Evolutionary conservation across 768 basidiomycete species (phyloP).

Genomic region (Suillus lakei): DNA sequence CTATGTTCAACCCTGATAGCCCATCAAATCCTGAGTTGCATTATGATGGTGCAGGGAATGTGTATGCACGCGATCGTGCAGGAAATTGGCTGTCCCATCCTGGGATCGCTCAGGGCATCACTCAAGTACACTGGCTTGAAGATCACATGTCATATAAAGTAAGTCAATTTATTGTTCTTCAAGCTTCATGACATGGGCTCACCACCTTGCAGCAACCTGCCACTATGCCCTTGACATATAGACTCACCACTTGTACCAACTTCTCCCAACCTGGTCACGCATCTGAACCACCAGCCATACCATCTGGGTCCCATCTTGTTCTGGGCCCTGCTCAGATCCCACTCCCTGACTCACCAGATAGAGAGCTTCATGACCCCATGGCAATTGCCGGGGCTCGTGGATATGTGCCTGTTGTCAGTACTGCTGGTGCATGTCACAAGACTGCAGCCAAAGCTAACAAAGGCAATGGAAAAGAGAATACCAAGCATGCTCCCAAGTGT

Average conservation of each 20-base stretch:
- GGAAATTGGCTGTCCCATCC: background rate
- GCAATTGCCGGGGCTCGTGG: background rate
- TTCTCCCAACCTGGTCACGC: background rate
- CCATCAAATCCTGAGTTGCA: background rate
- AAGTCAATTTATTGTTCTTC: background rate
- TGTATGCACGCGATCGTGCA: background rate
- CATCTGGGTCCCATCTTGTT: background rate
- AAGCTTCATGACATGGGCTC: background rate
- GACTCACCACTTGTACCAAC: background rate
- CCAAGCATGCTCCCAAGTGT: background rate
- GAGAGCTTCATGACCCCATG: background rate
- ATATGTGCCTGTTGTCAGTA: background rate
- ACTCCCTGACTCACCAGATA: background rate
- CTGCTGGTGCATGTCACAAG: slow-evolving; percentile 3
- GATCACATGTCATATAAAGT: background rate
- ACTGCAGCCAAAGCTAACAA: background rate
- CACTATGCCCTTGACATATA: background rate
- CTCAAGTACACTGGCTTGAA: background rate
- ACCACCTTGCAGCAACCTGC: background rate
- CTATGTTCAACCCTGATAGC: background rate
- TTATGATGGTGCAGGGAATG: background rate
- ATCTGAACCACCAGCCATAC: background rate
- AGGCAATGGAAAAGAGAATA: slow-evolving; percentile 6
- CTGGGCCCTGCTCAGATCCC: background rate
- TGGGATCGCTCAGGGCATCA: background rate